Evolutionary conservation across 1,284 basidiomycete genomes (phyloP).

Genomic region (Thelephora terrestris): DNA sequence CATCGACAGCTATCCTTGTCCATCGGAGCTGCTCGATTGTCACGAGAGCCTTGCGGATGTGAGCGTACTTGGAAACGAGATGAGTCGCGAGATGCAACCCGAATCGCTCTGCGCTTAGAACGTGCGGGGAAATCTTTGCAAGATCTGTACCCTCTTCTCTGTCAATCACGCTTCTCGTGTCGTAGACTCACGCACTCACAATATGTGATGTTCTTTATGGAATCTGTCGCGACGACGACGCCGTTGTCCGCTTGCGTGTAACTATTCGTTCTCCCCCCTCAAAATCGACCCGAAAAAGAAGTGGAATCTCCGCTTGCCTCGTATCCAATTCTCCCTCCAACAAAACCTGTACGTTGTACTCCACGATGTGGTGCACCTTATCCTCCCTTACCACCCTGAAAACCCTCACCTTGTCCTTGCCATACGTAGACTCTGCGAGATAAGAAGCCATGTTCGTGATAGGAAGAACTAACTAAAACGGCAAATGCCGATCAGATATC

Average conservation of each 20-base stretch:
- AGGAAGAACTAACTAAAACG: background rate
- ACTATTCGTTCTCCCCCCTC: conserved; percentile 24
- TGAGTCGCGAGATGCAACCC: conserved; percentile 82
- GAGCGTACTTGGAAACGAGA: conserved; percentile 76
- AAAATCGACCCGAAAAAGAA: background rate
- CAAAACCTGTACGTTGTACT: conserved; percentile 71
- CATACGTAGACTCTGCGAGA: conserved; percentile 57
- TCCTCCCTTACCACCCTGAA: conserved; percentile 74
- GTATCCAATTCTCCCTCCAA: conserved; percentile 73
- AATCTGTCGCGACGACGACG: conserved; percentile 81
- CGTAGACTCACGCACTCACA: conserved; percentile 34
- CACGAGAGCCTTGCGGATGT: conserved; percentile 68
- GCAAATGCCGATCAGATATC: conserved; percentile 12
- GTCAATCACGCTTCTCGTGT: too few species aligned
- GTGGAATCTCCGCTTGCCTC: conserved; percentile 34
- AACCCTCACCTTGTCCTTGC: conserved; percentile 82
- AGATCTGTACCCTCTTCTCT: conserved; percentile 41
- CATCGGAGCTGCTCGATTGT: conserved; percentile 80
- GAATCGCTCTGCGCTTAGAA: conserved; percentile 78
- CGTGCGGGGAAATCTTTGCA: conserved; percentile 80
- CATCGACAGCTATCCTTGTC: conserved; percentile 58
- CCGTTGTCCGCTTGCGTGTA: conserved; percentile 81
- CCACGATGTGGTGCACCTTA: conserved; percentile 60
- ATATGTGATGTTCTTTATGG: conserved; percentile 90
- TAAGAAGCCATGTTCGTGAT: conserved; percentile 7